phyloP scores from a whole-genome alignment of 768 basidiomycete species.

The Suillus hirtellus region DNA sequence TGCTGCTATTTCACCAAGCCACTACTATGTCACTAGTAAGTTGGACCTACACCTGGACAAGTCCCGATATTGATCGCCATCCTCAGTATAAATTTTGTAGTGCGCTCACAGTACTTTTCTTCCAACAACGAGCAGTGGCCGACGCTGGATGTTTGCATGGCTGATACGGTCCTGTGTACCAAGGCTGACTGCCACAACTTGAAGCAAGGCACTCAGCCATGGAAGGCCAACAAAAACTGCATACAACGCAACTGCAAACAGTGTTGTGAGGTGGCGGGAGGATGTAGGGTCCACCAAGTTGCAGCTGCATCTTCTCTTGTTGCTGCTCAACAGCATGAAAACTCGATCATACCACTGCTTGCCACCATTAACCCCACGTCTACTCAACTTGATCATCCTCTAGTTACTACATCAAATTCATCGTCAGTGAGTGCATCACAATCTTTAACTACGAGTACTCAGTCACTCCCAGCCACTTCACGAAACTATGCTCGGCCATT shows the following conservation, averaged over 20 bases:
- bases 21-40: too few species aligned
- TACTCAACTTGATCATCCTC: background rate
- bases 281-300: background rate
- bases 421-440: background rate
- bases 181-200: background rate
- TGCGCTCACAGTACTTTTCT: background rate
- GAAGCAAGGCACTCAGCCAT: background rate
- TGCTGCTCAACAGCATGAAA: background rate
- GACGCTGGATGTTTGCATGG: too few species aligned
- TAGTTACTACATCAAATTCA: background rate
- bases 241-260: background rate
- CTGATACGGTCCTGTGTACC: background rate
- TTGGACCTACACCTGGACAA: background rate
- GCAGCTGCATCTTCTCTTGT: background rate
- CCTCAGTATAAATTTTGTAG: constrained; percentile 6
- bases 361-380: background rate
- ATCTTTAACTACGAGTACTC: background rate
- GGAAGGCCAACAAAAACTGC: background rate
- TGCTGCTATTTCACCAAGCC: too few species aligned
- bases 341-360: background rate
- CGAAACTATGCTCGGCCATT: background rate
- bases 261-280: background rate
- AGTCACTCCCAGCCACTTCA: background rate
- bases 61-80: background rate
- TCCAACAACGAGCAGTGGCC: too few species aligned